Conservation (phyloP, 495 filamentous ascomycete species). For the Schizothecium vesticola region DNA sequence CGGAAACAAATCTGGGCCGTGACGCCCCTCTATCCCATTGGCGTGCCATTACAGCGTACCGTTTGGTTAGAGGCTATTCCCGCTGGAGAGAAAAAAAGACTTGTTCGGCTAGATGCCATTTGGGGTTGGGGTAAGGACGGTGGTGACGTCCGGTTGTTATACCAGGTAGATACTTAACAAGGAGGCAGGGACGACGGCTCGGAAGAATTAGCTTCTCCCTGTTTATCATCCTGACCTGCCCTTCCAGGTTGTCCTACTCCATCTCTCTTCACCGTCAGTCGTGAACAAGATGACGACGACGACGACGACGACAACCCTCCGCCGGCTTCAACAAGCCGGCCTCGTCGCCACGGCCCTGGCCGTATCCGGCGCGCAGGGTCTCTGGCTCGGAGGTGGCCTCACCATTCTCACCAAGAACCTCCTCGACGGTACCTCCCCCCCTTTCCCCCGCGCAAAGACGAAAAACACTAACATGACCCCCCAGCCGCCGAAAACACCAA, state of each 20-base stretch:
- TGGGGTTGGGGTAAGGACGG: neutral
- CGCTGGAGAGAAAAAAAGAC: neutral
- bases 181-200: neutral
- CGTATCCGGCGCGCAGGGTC: neutral
- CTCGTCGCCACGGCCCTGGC: neutral
- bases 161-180: neutral
- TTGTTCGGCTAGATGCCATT: neutral
- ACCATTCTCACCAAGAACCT: constrained; percentile 27
- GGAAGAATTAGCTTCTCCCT: neutral
- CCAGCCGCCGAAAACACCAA: constrained; percentile 22
- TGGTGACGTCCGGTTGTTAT: neutral
- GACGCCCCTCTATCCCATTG: too few species aligned
- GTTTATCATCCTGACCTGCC: too few species aligned
- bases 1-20: neutral
- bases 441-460: neutral
- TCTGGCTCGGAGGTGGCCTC: constrained; percentile 24
- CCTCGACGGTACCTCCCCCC: constrained; percentile 18
- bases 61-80: neutral
- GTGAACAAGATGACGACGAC: neutral
- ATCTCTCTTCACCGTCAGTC: neutral
- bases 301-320: neutral
- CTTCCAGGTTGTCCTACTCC: too few species aligned
- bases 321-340: neutral
- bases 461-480: neutral
- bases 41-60: neutral